Base-by-base conservation (phyloP, 2,329 filamentous ascomycete species). In the Rhynchosporium secalis region DNA sequence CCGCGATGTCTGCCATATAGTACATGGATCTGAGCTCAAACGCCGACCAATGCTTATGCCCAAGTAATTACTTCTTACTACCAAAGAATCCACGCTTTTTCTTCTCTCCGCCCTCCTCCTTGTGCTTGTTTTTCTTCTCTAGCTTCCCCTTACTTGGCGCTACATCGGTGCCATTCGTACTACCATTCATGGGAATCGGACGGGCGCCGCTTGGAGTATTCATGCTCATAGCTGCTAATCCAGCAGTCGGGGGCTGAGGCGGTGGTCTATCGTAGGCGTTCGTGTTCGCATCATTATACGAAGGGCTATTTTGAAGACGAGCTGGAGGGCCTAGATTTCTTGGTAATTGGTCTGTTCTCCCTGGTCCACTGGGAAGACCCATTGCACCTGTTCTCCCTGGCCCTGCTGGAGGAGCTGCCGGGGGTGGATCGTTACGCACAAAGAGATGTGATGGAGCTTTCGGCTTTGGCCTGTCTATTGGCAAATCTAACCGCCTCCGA, bases 361-460 rank as follows among this genome's bases (percentile, higher is more conserved):
- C 65, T 71, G 60, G 65, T 60, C 59, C 60, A 9, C 62, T 60
- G 29, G 65, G 63, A 33, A 63, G 43, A 20, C 66, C 65, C 55
- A 67, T 31, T 13, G 59, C 46, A 47, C 59, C 56, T 61, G 64
- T 55, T 45, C 65, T n/a, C 15, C 60, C 40, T 41, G 67, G 55
- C 58, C 57, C 65, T 15, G 65, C 66, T 63, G 75, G 65, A 31
- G 69, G 65, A 49, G 78, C 75, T 58, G 76, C 77, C 15, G 80
- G 80, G 6, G 80, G 80, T 9, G 82, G 82, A 2, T 81, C 77
- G 1, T 88, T 85, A 3, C 86, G 85, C 75, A 96, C 92, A 69
- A 95, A 95, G 9, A 99, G 78, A 77, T 96, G 91, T 5, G 87
- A 87, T 0, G 95, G 95, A 0, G 93, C 90, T 65, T 88, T 87